A percentile compares a stretch with the other conserved stretches of the same genome.
These are phyloP conservation scores for Aspergillus pseudoterreus DNA, from an alignment of 2,329 filamentous ascomycete species.

Conservation along the genomic window DNA sequence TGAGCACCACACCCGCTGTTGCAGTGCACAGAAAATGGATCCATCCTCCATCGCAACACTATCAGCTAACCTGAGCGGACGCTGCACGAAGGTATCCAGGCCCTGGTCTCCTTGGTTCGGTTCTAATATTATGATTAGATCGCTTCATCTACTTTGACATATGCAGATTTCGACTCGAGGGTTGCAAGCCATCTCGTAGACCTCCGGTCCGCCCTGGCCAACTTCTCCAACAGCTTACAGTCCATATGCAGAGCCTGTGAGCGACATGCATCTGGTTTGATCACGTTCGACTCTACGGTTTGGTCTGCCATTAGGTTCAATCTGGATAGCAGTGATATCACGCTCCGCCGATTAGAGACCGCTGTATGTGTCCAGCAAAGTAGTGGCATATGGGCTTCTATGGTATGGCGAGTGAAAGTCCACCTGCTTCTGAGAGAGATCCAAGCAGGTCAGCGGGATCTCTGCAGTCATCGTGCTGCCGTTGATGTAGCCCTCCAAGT, in stretches of 20 bases:
- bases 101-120: neutral
- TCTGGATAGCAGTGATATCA: neutral
- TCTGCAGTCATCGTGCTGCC: too few relatives aligned
- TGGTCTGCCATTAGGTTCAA: neutral
- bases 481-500: too few relatives aligned
- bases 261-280: neutral
- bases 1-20: too few relatives aligned
- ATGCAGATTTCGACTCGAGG: too few relatives aligned
- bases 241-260: neutral
- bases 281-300: neutral
- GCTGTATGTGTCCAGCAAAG: too few relatives aligned
- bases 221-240: neutral
- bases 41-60: neutral
- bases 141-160: too few relatives aligned
- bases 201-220: neutral
- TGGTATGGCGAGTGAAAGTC: too few relatives aligned
- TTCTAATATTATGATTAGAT: too few relatives aligned
- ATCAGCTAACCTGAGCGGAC: neutral
- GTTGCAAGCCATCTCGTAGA: too few relatives aligned
- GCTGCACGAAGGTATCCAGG: neutral
- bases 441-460: too few relatives aligned
- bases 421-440: too few relatives aligned
- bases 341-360: neutral
- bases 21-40: neutral
- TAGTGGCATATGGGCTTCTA: too few relatives aligned